Conservation (phyloP, 2,329 filamentous ascomycete species). For the Aureobasidium sp. region DNA sequence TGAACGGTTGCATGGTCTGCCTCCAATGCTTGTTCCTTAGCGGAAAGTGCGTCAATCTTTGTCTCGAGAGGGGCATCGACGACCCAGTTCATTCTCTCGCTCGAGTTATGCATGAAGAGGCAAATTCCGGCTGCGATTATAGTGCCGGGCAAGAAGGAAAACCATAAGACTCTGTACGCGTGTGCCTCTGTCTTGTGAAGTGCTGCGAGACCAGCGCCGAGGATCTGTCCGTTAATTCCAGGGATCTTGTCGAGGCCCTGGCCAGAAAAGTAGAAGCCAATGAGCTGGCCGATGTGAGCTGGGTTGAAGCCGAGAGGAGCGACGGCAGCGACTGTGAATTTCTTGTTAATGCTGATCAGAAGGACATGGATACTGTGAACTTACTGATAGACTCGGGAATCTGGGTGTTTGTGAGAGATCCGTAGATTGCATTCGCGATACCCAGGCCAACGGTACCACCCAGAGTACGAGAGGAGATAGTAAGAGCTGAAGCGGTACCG, state of each 20-base stretch:
- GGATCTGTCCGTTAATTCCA: not conserved
- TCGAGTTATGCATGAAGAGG: not conserved
- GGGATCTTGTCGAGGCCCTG: slow-evolving; percentile 8
- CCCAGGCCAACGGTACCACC: slow-evolving; percentile 7
- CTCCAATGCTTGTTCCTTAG: not conserved
- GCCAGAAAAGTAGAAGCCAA: slow-evolving; percentile 6
- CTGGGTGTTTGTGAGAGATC: slow-evolving; percentile 5
- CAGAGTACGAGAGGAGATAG: slow-evolving; percentile 4
- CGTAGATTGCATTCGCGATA: slow-evolving; percentile 9
- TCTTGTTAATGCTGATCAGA: not conserved
- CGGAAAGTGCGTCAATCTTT: not conserved
- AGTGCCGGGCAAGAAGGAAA: not conserved
- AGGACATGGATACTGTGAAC: not conserved
- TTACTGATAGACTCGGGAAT: slow-evolving; percentile 4
- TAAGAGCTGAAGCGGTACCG: slow-evolving; percentile 9
- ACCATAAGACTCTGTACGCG: not conserved
- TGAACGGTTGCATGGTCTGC: not conserved
- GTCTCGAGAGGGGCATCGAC: slow-evolving; percentile 1
- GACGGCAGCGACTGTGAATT: not conserved
- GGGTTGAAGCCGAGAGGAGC: slow-evolving; percentile 3
- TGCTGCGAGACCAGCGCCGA: not conserved
- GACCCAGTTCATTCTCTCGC: slow-evolving; percentile 10
- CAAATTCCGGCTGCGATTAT: not conserved
- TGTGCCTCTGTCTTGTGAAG: slow-evolving; percentile 1
- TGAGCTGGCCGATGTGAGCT: not conserved